Base-by-base conservation (phyloP, 805 yeast genomes). In the Tetrapisispora arboricola region DNA sequence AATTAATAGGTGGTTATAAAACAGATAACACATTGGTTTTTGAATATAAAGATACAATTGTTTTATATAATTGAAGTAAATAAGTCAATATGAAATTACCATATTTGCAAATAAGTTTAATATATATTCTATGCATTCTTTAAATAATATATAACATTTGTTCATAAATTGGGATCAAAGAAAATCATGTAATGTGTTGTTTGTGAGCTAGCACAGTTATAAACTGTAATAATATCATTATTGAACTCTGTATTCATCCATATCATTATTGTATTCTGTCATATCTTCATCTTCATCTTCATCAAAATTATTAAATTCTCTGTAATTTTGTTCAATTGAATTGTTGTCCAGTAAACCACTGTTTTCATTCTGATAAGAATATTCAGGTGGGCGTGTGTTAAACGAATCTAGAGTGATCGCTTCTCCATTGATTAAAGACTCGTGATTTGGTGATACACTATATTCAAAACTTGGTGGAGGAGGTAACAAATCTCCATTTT, bases 381-480 rank as follows among this genome's bases (percentile, higher is more conserved):
- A 66, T 8, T 47, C 51, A 7, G 71, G 71, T 2, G 71, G 71
- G 12, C 63, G 61, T 13, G 61, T 55, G 2, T 68, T 61, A 27
- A 64, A 47, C 9, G 62, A 52, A 33, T 57, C 49, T 40, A 66
- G 39, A 8, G 60, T 58, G 29, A 61, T 60, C 22, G 58, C 56
- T 42, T 66, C 69, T 20, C 45, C 46, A 25, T 34, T 34, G 6
- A 34, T 17, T 20, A 39, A 41, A 2, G 33, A 25, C 11, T 20
- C 15, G 10, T n/a, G 26, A 12, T 38, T 42, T 3, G 57, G 58
- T 2, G 59, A 54, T 6, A 57, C 51, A 27, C 61, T 57, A 39
- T 49, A 62, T 36, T 61, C 65, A 33, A 62, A 62, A 7, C 63
- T 63, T 9, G 66, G 66, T 6, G 66, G 65, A 10, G 66, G 66